A percentile compares a stretch with the other conserved stretches of the same genome.
phyloP scores from a whole-genome alignment of 1,139 yeast genomes.

The Diutina ranongensis region DNA sequence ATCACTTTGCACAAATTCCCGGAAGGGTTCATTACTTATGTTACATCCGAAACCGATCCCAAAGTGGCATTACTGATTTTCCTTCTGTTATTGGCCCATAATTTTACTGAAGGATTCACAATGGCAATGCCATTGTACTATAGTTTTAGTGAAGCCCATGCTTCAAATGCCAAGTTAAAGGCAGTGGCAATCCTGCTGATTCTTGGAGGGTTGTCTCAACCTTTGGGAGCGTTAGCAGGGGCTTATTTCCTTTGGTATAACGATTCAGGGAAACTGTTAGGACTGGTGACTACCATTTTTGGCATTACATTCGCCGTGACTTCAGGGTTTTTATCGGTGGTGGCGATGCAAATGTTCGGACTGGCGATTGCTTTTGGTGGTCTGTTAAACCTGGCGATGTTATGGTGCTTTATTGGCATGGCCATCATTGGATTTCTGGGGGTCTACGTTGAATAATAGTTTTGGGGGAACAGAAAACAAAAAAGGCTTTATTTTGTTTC shows the following conservation, averaged over 20 bases:
- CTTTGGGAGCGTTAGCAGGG: slow-evolving; percentile 77
- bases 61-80: slow-evolving; percentile 71
- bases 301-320: slow-evolving; percentile 64
- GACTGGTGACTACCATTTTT: slow-evolving; percentile 33
- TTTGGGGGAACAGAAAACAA: no score
- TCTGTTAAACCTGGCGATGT: slow-evolving; percentile 35
- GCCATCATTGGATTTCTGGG: slow-evolving; percentile 19
- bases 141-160: slow-evolving; percentile 28
- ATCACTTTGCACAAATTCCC: slow-evolving; percentile 86
- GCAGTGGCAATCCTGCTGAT: slow-evolving; percentile 58
- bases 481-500: no score
- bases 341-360: slow-evolving; percentile 79
- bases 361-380: slow-evolving; percentile 58
- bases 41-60: slow-evolving; percentile 67
- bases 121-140: slow-evolving; percentile 86
- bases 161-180: slow-evolving; percentile 33
- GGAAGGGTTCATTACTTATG: slow-evolving; percentile 83
- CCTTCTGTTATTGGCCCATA: slow-evolving; percentile 75
- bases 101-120: slow-evolving; percentile 90
- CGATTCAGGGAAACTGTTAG: slow-evolving; percentile 17
- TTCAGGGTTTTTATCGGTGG: slow-evolving; percentile 72
- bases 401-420: slow-evolving; percentile 44
- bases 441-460: neutral
- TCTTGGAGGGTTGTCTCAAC: slow-evolving; percentile 80
- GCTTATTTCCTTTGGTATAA: slow-evolving; percentile 36